phyloP scores from a whole-genome alignment of 768 basidiomycete species.

The Rhizopogon vesiculosus region DNA sequence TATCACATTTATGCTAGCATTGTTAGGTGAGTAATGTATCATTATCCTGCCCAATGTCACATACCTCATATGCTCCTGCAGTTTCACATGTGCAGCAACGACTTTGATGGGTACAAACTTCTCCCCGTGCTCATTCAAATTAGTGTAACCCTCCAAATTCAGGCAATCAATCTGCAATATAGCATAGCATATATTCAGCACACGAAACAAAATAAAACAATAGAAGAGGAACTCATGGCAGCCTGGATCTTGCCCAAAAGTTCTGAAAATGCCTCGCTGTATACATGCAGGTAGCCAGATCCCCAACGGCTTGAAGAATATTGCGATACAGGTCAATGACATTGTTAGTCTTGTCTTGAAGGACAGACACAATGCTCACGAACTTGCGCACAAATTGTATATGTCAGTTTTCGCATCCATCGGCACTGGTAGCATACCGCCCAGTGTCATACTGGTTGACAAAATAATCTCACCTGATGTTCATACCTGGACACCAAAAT shows the following conservation, averaged over 20 bases:
- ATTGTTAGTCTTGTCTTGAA: slow-evolving; percentile 96
- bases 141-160: slow-evolving; percentile 93
- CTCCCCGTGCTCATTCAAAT: too few species aligned
- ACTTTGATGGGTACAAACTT: too few species aligned
- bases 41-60: too few species aligned
- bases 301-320: slow-evolving; percentile 79
- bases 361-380: slow-evolving; percentile 84
- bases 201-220: too few species aligned
- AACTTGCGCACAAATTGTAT: slow-evolving; percentile 95
- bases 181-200: not conserved
- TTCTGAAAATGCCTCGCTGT: slow-evolving; percentile 81
- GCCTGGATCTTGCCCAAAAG: slow-evolving; percentile 83
- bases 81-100: too few species aligned
- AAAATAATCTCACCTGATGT: slow-evolving; percentile 95
- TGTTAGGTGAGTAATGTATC: too few species aligned
- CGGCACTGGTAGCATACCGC: slow-evolving; percentile 67
- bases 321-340: slow-evolving; percentile 90
- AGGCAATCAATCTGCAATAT: slow-evolving; percentile 76
- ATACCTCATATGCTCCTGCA: too few species aligned
- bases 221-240: slow-evolving; percentile 51
- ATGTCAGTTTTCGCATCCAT: slow-evolving; percentile 81
- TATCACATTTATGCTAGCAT: too few species aligned
- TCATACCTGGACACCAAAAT: too few species aligned
- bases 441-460: slow-evolving; percentile 89
- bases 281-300: slow-evolving; percentile 84